Evolutionary conservation across 306 rosid species (phyloP), one percentile per base, ranked within the genome.

Genomic region (Sicyos baderoa): DNA sequence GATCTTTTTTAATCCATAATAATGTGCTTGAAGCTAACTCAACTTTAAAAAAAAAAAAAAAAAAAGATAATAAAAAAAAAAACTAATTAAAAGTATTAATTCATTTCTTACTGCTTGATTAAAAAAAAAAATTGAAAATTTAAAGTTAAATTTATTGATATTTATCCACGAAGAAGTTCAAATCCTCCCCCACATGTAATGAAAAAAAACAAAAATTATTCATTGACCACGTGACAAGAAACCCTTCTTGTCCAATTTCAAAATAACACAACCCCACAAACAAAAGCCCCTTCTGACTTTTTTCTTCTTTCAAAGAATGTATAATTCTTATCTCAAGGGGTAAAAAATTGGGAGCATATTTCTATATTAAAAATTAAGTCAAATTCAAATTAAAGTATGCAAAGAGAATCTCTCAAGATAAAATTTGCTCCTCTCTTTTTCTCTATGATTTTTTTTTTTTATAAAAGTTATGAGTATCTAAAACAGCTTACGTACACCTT

Each of bases 191-290:
- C 17, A 13, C 52, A 51, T 51, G 6, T 16, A 5, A 6, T 4
- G 4, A 14, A 15, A 14, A 29, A 29, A 29, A 29, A 29, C 2
- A 51, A 13, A 48, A 48, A 48, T 5, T 48, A 13, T 48, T 11
- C n/a, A 55, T 55, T 55, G 61, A 55, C 61, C 61, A 22, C 9
- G 35, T 55, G 61, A 55, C 61, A 55, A 55, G 61, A 55, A 22
- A 21, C 27, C 7, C 13, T 55, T 55, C 61, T 55, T 55, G 25
- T 55, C 61, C 61, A 55, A 58, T 2, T 29, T 58, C 65, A 25
- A 57, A 27, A 25, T 57, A 25, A 57, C 35, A 25, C 42, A 58
- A 2, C 65, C 65, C 65, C 44, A 58, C 65, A 59, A 59, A 11
- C 35, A 29, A 29, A 29, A 29, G 35, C 35, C 17, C 40, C 65